phyloP scores from a whole-genome alignment of 768 basidiomycete genomes.

The Chalciporus pseudorubinellus region DNA sequence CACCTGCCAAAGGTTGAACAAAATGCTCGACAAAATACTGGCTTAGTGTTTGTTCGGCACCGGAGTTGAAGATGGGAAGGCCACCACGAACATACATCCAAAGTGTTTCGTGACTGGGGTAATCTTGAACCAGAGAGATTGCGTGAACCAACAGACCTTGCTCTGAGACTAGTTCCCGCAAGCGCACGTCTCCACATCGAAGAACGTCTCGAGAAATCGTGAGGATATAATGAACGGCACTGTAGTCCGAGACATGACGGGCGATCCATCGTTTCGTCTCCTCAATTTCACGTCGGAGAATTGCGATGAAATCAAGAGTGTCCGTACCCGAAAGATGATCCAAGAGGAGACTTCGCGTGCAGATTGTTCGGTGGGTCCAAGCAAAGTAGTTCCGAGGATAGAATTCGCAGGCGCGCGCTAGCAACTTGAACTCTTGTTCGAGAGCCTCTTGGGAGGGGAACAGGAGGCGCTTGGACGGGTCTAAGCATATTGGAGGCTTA shows the following conservation, averaged over 20 bases:
- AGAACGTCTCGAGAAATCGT: conserved; percentile 29
- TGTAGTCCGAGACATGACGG: conserved; percentile 64
- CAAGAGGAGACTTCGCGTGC: conserved; percentile 36
- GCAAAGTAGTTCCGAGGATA: conserved; percentile 77
- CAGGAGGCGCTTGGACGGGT: conserved; percentile 1
- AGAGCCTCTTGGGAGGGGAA: conserved; percentile 36
- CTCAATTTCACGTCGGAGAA: conserved; percentile 40
- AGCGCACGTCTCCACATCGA: conserved; percentile 1
- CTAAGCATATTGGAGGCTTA: not conserved
- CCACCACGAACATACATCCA: conserved; percentile 48
- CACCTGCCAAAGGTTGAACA: conserved; percentile 16
- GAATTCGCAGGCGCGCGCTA: conserved; percentile 50
- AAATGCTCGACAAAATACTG: conserved; percentile 14
- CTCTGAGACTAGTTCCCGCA: conserved; percentile 3
- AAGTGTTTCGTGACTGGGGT: conserved; percentile 58
- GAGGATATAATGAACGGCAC: conserved; percentile 56
- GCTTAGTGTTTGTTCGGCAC: not conserved
- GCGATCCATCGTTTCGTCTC: conserved; percentile 53
- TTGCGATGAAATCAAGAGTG: conserved; percentile 17
- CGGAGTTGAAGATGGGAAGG: conserved; percentile 1
- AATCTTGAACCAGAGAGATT: conserved; percentile 45
- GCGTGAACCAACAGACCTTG: conserved; percentile 39
- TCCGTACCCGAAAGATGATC: conserved; percentile 17
- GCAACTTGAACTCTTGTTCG: conserved; percentile 47
- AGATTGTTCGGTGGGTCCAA: conserved; percentile 61